Conservation (phyloP, 2,329 filamentous ascomycete genomes). For the Leptographium procerum region DNA sequence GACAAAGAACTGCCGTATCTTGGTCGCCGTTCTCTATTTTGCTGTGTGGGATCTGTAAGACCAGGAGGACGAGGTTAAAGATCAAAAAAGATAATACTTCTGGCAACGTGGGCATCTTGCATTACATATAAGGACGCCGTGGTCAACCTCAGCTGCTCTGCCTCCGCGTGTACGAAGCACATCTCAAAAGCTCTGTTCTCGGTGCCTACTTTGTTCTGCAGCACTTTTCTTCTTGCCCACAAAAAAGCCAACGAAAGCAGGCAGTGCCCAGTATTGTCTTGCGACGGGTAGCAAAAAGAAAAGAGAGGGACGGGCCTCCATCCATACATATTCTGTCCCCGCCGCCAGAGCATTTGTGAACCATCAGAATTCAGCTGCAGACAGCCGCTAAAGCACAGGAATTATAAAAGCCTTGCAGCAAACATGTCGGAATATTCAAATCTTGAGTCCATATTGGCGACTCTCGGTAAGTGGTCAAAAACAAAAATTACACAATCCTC, state of each 20-base stretch:
- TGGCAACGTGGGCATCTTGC: neutral
- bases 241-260: neutral
- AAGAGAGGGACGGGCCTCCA: neutral
- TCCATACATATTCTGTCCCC: neutral
- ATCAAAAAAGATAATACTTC: neutral
- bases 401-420: neutral
- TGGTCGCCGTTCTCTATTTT: neutral
- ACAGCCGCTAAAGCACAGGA: neutral
- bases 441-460: conserved; percentile 16
- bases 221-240: neutral
- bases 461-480: conserved; percentile 14
- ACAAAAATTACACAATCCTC: neutral
- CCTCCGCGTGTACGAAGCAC: neutral
- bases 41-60: neutral
- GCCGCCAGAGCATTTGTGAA: neutral
- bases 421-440: conserved; percentile 5
- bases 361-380: neutral
- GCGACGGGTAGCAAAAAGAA: neutral
- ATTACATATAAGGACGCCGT: neutral
- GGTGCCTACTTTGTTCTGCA: neutral
- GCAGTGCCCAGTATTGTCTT: neutral
- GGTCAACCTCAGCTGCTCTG: neutral
- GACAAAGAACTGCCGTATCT: neutral
- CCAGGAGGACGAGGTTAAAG: neutral
- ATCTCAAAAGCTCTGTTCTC: neutral